Percentiles rank a stretch among this genome's conserved stretches.
Evolutionary conservation across 331 rosid species (phyloP).

Genomic region (Ulmus americana): DNA sequence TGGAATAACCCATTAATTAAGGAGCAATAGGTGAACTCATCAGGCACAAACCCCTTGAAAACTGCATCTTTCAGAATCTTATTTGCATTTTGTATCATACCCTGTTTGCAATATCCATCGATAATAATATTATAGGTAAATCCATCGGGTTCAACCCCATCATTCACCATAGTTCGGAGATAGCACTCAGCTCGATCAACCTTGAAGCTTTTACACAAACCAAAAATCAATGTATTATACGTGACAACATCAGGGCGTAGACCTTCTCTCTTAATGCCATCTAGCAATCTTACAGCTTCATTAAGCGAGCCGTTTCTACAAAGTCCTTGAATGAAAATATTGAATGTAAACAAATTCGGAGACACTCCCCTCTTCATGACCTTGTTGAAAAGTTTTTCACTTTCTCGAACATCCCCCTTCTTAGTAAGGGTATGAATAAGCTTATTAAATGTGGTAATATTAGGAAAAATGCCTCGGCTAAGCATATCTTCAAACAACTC

Average conservation of each 20-base stretch:
- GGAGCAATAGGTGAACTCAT: constrained; percentile 77
- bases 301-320: constrained; percentile 48
- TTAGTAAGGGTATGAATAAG: constrained; percentile 63
- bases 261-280: constrained; percentile 43
- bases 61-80: constrained; percentile 62
- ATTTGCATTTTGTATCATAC: constrained; percentile 64
- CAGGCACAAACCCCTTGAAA: constrained; percentile 77
- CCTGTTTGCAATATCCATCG: constrained; percentile 69
- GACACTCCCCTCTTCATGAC: constrained; percentile 70
- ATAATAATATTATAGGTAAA: constrained; percentile 76
- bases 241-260: constrained; percentile 74
- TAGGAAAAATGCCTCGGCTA: constrained; percentile 43
- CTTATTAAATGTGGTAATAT: constrained; percentile 64
- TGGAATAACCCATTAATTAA: constrained; percentile 60
- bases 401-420: constrained; percentile 62
- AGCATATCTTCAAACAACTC: constrained; percentile 72
- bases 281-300: constrained; percentile 46
- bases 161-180: constrained; percentile 70
- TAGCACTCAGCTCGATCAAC: constrained; percentile 60
- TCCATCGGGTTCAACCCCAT: constrained; percentile 63
- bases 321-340: constrained; percentile 76
- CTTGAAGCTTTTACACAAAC: constrained; percentile 56
- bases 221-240: constrained; percentile 67
- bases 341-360: constrained; percentile 70
- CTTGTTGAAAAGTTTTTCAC: constrained; percentile 63